Percentiles rank a stretch among this genome's conserved stretches.
Evolutionary conservation across 805 yeast species (phyloP).

Genomic region (Candida patagonica): DNA sequence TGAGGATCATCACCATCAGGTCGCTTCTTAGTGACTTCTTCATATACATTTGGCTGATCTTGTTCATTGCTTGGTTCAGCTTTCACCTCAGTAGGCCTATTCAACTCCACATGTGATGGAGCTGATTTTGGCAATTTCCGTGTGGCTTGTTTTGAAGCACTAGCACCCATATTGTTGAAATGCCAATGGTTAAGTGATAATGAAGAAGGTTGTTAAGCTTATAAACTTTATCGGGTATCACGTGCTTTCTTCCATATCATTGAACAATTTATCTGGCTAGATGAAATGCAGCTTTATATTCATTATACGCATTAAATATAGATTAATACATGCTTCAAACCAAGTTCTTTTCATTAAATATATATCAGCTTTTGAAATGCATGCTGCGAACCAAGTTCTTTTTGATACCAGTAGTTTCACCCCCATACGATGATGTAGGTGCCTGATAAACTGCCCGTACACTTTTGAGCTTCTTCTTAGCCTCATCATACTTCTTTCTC

Average conservation of each 20-base stretch:
- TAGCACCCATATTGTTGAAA: not conserved
- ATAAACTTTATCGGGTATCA: too few species aligned
- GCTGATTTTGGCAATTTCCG: not conserved
- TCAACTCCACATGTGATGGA: not conserved
- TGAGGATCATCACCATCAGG: slow-evolving; percentile 5
- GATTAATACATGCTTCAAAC: not conserved
- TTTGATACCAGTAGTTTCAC: slow-evolving; percentile 96
- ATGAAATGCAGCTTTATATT: not conserved
- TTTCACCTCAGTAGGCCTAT: not conserved
- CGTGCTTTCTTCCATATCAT: too few species aligned
- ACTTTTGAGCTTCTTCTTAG: slow-evolving; percentile 86
- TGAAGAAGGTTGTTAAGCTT: too few species aligned
- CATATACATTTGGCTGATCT: not conserved
- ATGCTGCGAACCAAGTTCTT: slow-evolving; percentile 86
- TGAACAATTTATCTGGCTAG: not conserved
- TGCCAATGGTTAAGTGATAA: too few species aligned
- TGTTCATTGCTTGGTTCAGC: not conserved
- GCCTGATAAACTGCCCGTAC: slow-evolving; percentile 80
- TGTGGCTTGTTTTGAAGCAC: not conserved
- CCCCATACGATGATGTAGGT: slow-evolving; percentile 73
- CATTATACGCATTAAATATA: not conserved
- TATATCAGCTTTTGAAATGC: slow-evolving; percentile 37
- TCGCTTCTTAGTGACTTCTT: slow-evolving; percentile 1
- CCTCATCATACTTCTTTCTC: slow-evolving; percentile 93
- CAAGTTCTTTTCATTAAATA: too few species aligned